A percentile compares a stretch with the other conserved stretches of the same genome.
Conservation (phyloP, 164 flowering plant genomes). For the Litsea cubeba region DNA sequence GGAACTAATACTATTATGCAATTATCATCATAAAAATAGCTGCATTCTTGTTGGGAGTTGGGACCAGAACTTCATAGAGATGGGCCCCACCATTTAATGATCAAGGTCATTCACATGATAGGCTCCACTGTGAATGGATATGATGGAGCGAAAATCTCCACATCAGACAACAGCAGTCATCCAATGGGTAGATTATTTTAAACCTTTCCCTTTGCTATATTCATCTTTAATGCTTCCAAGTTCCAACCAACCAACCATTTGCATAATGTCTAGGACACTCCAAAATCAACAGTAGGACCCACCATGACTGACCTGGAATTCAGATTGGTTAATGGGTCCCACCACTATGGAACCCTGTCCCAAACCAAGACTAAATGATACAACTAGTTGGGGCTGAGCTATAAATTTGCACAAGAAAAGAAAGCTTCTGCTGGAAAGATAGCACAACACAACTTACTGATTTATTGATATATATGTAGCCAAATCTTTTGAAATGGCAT, state of each 20-base stretch:
- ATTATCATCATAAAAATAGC: not conserved
- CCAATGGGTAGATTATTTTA: too few species aligned
- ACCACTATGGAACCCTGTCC: not conserved
- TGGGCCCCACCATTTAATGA: not conserved
- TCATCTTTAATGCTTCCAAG: too few species aligned
- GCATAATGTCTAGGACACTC: not conserved
- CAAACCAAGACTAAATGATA: not conserved
- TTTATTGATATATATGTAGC: slow-evolving; percentile 79
- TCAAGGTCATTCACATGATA: not conserved
- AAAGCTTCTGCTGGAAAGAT: not conserved
- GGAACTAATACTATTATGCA: not conserved
- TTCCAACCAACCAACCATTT: not conserved
- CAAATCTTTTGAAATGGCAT: slow-evolving; percentile 82
- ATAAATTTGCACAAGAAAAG: slow-evolving; percentile 1
- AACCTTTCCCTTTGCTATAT: too few species aligned
- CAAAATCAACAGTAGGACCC: not conserved
- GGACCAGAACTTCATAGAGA: not conserved
- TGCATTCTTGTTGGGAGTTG: not conserved
- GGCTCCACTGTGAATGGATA: not conserved
- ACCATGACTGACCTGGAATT: not conserved
- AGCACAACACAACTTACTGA: slow-evolving; percentile 49
- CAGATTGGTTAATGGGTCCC: not conserved
- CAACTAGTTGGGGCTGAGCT: not conserved
- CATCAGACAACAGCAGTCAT: not conserved
- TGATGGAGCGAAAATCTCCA: not conserved